Evolutionary conservation across 805 yeast genomes (phyloP).

Genomic region (Yarrowia yakushimensis): DNA sequence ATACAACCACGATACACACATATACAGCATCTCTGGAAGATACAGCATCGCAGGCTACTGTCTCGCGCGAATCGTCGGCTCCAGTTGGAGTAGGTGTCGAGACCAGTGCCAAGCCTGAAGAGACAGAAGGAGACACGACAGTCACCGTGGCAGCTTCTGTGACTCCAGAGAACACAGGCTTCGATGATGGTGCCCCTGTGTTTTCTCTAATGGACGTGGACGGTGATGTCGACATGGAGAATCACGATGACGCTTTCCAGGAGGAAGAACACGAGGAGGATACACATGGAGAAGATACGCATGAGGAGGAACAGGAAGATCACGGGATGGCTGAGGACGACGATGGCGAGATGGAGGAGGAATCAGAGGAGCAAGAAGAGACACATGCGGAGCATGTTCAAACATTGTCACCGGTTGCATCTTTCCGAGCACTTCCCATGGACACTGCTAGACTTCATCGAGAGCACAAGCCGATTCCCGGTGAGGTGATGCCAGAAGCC

Average conservation of each 20-base stretch:
- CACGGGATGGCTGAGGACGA: not conserved
- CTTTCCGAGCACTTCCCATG: not conserved
- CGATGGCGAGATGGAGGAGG: constrained; percentile 2
- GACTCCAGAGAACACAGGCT: not conserved
- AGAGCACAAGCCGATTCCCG: not conserved
- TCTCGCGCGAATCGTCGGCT: not conserved
- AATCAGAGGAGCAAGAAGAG: not conserved
- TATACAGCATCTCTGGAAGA: not conserved
- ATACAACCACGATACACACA: not conserved
- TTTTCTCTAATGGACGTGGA: not conserved
- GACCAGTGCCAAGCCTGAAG: not conserved
- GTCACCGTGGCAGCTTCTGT: not conserved
- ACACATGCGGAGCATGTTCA: not conserved
- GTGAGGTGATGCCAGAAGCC: not conserved
- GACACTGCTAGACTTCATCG: not conserved
- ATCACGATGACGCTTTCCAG: not conserved
- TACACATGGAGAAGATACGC: not conserved
- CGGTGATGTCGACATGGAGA: not conserved
- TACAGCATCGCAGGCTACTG: not conserved
- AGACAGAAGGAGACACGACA: not conserved
- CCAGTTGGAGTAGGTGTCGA: not conserved
- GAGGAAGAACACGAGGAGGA: not conserved
- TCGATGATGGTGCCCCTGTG: not conserved
- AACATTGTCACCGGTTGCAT: not conserved
- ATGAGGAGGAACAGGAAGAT: not conserved